phyloP scores from a whole-genome alignment of 2,329 filamentous ascomycete genomes.

The Neurospora crassa region DNA sequence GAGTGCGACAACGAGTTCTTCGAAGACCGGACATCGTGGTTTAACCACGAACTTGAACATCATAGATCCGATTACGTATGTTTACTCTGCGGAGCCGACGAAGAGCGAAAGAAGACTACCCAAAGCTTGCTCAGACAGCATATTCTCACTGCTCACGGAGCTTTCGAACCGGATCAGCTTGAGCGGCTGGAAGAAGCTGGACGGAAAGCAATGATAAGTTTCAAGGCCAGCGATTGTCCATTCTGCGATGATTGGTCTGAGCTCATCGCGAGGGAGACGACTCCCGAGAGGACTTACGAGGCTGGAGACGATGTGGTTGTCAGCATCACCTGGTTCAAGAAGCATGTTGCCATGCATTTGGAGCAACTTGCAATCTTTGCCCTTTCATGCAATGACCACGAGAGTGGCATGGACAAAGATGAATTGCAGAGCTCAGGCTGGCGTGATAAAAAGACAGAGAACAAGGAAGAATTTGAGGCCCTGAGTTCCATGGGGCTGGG shows the following conservation, averaged over 20 bases:
- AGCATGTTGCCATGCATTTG: conserved; percentile 6
- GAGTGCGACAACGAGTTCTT: conserved; percentile 22
- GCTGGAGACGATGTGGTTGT: neutral
- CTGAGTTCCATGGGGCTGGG: no score
- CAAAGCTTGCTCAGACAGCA: neutral
- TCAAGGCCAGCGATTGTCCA: conserved; percentile 18
- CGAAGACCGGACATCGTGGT: conserved; percentile 21
- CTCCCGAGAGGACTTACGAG: neutral
- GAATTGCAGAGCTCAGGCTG: no score
- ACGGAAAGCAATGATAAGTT: conserved; percentile 14
- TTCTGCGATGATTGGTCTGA: conserved; percentile 23
- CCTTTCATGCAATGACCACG: neutral
- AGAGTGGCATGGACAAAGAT: neutral
- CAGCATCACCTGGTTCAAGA: neutral
- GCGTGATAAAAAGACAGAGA: no score
- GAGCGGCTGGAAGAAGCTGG: conserved; percentile 16
- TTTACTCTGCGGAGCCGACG: conserved; percentile 9
- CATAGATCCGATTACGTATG: conserved; percentile 22
- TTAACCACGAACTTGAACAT: conserved; percentile 23
- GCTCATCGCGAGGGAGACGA: neutral
- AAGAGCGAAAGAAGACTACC: neutral
- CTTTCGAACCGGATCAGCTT: conserved; percentile 8
- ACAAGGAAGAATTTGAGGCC: no score
- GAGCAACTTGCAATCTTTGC: conserved; percentile 10
- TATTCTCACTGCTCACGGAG: neutral